A percentile compares a stretch with the other conserved stretches of the same genome.
Conservation (phyloP, 441 rosid species). For the Cnidoscolus chayamansa region DNA sequence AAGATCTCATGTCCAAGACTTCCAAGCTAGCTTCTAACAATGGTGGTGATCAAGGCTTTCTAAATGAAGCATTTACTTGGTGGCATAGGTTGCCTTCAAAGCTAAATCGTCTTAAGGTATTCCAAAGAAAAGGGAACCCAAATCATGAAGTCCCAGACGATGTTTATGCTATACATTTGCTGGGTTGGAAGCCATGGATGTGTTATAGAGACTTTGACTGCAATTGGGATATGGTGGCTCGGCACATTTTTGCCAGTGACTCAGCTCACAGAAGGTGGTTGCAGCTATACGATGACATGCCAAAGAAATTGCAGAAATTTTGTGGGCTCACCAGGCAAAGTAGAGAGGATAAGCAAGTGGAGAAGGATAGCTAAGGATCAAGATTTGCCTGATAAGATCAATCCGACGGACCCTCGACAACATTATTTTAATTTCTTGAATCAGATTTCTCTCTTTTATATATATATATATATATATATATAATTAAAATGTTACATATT, state of each 20-base stretch:
- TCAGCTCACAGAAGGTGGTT: slow-evolving; percentile 61
- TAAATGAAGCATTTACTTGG: slow-evolving; percentile 76
- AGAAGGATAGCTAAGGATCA: slow-evolving; percentile 42
- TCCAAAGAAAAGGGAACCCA: not conserved
- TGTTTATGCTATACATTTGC: slow-evolving; percentile 49
- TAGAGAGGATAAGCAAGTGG: slow-evolving; percentile 45
- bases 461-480: too few species aligned
- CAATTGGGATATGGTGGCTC: slow-evolving; percentile 59
- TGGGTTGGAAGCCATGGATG: slow-evolving; percentile 85
- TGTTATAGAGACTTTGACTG: slow-evolving; percentile 85
- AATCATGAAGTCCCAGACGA: slow-evolving; percentile 26
- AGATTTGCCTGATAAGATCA: slow-evolving; percentile 37
- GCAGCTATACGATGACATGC: slow-evolving; percentile 61
- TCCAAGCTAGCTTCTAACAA: slow-evolving; percentile 46
- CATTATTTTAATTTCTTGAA: slow-evolving; percentile 18
- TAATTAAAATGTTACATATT: too few species aligned
- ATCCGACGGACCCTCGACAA: slow-evolving; percentile 48
- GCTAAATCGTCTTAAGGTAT: slow-evolving; percentile 50
- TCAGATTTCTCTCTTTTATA: too few species aligned
- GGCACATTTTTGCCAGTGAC: slow-evolving; percentile 55
- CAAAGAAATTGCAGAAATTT: slow-evolving; percentile 40
- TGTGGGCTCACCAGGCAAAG: slow-evolving; percentile 45
- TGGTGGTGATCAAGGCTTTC: slow-evolving; percentile 85
- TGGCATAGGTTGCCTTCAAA: slow-evolving; percentile 72
- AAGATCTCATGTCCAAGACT: slow-evolving; percentile 46